phyloP scores from a whole-genome alignment of 2,329 filamentous ascomycete genomes.

The Stachybotrys chlorohalonatus region DNA sequence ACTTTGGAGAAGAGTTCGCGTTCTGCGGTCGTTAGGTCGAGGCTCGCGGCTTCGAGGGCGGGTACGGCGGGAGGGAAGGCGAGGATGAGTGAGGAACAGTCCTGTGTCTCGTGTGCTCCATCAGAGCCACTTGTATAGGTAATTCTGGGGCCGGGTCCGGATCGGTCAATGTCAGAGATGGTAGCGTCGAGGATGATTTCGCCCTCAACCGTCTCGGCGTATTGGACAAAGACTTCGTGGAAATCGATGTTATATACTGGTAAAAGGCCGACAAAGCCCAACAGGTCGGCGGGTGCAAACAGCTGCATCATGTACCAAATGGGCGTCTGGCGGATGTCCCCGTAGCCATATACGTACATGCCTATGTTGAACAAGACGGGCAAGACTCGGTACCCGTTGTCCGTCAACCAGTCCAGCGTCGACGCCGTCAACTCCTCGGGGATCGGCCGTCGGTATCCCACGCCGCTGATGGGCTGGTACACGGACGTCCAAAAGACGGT shows the following conservation, averaged over 20 bases:
- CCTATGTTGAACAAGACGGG: neutral
- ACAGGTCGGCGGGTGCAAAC: neutral
- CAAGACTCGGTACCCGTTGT: neutral
- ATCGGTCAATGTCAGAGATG: neutral
- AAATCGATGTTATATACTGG: neutral
- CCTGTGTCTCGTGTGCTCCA: neutral
- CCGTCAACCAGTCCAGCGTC: neutral
- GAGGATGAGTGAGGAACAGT: neutral
- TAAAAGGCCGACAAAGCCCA: neutral
- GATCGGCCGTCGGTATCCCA: neutral
- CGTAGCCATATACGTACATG: neutral
- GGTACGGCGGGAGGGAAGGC: neutral
- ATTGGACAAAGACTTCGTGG: neutral
- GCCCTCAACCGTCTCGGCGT: neutral
- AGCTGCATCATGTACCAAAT: neutral
- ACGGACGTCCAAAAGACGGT: neutral
- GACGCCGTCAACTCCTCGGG: neutral
- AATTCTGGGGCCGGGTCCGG: neutral
- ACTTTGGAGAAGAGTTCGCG: neutral
- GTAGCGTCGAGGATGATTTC: neutral
- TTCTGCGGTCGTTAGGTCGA: neutral
- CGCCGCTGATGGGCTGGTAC: neutral
- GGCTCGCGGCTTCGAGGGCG: neutral
- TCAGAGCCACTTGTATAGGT: neutral
- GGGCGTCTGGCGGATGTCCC: neutral